Evolutionary conservation across 2,329 filamentous ascomycete species (phyloP).

Genomic region (Nemania diffusa): DNA sequence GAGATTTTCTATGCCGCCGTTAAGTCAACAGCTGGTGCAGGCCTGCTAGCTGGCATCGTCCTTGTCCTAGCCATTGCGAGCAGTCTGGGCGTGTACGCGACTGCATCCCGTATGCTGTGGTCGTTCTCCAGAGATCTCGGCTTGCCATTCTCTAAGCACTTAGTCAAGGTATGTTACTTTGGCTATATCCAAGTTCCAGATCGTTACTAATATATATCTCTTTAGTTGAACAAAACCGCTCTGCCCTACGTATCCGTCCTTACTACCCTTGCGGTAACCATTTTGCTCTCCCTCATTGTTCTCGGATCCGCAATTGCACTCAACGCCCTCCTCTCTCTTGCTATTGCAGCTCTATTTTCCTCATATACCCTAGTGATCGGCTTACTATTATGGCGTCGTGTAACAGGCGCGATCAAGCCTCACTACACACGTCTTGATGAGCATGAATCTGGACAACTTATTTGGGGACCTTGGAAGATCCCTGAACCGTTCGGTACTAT

Average conservation of each 20-base stretch:
- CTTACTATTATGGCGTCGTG: constrained; percentile 55
- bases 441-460: constrained; percentile 18
- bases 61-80: constrained; percentile 37
- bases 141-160: constrained; percentile 38
- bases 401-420: constrained; percentile 45
- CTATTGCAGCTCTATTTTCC: constrained; percentile 55
- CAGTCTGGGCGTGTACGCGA: constrained; percentile 40
- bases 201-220: not conserved
- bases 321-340: constrained; percentile 57
- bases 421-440: constrained; percentile 20
- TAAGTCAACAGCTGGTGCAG: constrained; percentile 39
- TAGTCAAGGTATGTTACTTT: constrained; percentile 35
- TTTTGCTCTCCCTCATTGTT: constrained; percentile 44
- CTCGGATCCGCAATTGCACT: constrained; percentile 52
- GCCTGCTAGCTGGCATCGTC: constrained; percentile 45
- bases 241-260: constrained; percentile 41
- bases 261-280: constrained; percentile 36
- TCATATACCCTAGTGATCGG: constrained; percentile 55
- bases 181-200: too few species aligned
- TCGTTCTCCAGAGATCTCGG: constrained; percentile 44
- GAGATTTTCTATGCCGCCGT: constrained; percentile 41
- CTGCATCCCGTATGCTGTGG: constrained; percentile 45
- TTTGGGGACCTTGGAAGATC: constrained; percentile 67
- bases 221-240: constrained; percentile 35
- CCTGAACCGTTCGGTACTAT: constrained; percentile 61